Base-by-base conservation (phyloP, 306 rosid genomes). In the Vicia faba region DNA sequence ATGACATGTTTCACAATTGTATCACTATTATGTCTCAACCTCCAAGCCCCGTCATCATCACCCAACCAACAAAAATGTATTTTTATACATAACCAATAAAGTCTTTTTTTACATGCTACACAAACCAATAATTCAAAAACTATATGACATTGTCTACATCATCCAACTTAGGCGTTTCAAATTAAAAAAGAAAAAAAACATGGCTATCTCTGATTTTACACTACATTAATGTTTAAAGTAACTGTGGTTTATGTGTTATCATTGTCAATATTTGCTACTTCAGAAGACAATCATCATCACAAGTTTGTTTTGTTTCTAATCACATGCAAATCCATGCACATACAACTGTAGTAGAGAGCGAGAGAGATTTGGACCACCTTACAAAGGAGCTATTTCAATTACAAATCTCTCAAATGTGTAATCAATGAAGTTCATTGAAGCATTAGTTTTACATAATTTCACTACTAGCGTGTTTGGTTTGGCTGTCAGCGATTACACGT, bases 401-500 rank as follows among this genome's bases (percentile, higher is more conserved):
- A 50, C 13, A 46, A 16, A 35, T 18, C 55, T 66, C 50, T 63
- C 50, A 15, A 60, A 25, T 25, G 61, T 41, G 56, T 71, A 66
- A 45, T 16, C 49, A 50, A 45, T 16, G 35, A 50, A 55, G 68
- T 50, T 69, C 70, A 67, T 49, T 60, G 45, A 28, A 74, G 59
- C 49, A 60, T 51, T 72, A 29, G 71, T 39, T 81, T 81, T 78
- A 74, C 80, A 78, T 78, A 50, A 79, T 69, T 83, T 82, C 62
- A 55, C 67, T 29, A 76, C n/a, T n/a, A n/a, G n/a, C n/a, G n/a
- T n/a, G n/a, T n/a, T n/a, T n/a, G n/a, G n/a, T n/a, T n/a, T n/a
- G n/a, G n/a, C n/a, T n/a, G n/a, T n/a, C n/a, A n/a, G n/a, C n/a
- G n/a, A n/a, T n/a, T n/a, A n/a, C n/a, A n/a, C n/a, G n/a, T n/a